Conservation (phyloP, 2,329 filamentous ascomycete genomes). For the Pseudogymnoascus sp. region DNA sequence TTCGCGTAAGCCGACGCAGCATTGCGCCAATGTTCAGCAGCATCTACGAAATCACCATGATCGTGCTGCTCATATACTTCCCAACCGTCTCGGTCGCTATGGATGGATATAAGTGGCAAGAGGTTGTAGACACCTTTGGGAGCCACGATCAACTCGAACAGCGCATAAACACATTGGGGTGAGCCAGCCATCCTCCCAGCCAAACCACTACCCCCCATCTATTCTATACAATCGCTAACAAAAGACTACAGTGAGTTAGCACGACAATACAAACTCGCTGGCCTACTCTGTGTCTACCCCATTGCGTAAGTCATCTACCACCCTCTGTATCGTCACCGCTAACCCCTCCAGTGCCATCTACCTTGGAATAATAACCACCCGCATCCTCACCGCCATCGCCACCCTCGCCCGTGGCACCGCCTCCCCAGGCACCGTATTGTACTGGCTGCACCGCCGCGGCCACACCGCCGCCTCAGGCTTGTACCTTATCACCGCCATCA, state of each 20-base stretch:
- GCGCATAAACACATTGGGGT: not conserved
- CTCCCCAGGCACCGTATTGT: not conserved
- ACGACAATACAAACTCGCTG: not conserved
- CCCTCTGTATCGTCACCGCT: not conserved
- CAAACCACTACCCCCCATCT: not conserved
- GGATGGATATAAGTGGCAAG: constrained; percentile 1
- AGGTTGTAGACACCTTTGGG: not conserved
- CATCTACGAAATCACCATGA: constrained; percentile 4
- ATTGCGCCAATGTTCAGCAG: not conserved
- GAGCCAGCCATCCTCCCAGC: not conserved
- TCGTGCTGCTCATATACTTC: constrained; percentile 1
- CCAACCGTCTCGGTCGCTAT: not conserved
- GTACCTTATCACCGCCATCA: not conserved
- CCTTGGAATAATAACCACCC: not conserved
- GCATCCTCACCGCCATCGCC: not conserved
- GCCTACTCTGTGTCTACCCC: not conserved
- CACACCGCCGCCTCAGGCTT: not conserved
- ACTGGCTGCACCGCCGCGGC: not conserved
- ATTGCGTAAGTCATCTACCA: not conserved
- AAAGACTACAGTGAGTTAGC: not conserved
- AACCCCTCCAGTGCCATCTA: not conserved
- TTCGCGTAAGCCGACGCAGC: not conserved
- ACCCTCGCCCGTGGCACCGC: not conserved
- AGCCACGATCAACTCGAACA: not conserved
- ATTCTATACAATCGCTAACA: not conserved